Evolutionary conservation across 352 stramenopile genomes (phyloP), one percentile per base, ranked within the genome.

Genomic region (Phytophthora idaei): DNA sequence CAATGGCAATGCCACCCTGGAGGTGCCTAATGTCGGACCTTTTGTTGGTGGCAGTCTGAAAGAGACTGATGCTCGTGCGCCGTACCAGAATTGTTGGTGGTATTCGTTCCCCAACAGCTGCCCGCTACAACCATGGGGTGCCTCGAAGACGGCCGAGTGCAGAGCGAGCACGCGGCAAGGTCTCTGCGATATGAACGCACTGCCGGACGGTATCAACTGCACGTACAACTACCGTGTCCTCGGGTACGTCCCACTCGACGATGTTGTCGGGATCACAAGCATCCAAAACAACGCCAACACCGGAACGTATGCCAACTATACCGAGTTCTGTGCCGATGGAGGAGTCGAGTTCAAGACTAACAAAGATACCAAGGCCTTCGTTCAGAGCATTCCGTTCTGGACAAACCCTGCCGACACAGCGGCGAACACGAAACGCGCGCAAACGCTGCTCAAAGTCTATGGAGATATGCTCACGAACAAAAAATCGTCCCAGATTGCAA

Each of bases 41-140:
- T 77, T 71, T 9, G 63, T 92, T 10, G 84, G 84, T 21, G 81
- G 62, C 0, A 67, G 68, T 11, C 48, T 52, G 4, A 74, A 73
- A 12, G 64, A 78, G 25, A 74, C 64, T 1, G 67, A 92, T 55
- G 2, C 46, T 14, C 76, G 73, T 6, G 83, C 83, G 4, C 76
- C 72, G n/a, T 92, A 92, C 63, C 71, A 71, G 1, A 59, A 86
- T 67, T 80, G 76, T 29, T 44, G 74, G 50, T 92, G 84, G 84
- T 92, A 82, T 57, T 91, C 82, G n/a, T 80, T 83, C 50, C 84
- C 84, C 6, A 88, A 87, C 49, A 75, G 34, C 5, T 92, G 84
- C 31, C 66, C 77, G 17, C 73, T 79, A 28, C 60, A 76, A 39
- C 7, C 10, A 47, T 15, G 10, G 44, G 5, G 39, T 11, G 12